Percentiles rank a stretch among this genome's conserved stretches.
Conservation (phyloP, 176 grass and related monocot species). For the Guadua angustifolia region DNA sequence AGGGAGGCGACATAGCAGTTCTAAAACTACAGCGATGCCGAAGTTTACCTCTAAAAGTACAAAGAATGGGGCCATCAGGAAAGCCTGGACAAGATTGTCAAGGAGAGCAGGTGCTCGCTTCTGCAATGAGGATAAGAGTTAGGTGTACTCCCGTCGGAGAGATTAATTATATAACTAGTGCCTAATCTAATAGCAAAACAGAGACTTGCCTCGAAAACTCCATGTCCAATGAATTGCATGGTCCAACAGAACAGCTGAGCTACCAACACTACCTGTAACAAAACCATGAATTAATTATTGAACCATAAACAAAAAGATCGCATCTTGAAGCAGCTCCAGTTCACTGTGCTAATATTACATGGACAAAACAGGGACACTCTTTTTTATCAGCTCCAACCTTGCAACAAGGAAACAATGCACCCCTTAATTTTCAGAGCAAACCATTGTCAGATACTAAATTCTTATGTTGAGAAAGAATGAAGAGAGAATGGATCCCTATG, state of each 20-base stretch:
- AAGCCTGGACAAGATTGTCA: conserved; percentile 89
- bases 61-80: conserved; percentile 97
- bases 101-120: conserved; percentile 84
- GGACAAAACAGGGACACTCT: background rate
- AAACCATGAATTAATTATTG: conserved; percentile 6
- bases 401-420: background rate
- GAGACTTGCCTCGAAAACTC: conserved; percentile 81
- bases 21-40: background rate
- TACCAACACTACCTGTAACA: conserved; percentile 73
- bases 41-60: conserved; percentile 86
- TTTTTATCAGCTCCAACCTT: conserved; percentile 10
- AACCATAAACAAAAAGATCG: conserved; percentile 8
- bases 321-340: background rate
- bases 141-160: background rate
- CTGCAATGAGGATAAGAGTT: conserved; percentile 46
- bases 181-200: background rate
- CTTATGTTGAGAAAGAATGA: background rate
- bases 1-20: background rate
- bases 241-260: conserved; percentile 86
- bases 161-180: conserved; percentile 4
- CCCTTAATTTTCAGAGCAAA: background rate
- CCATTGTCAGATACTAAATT: background rate
- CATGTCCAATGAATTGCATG: conserved; percentile 94
- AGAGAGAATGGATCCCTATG: background rate
- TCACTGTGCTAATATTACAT: background rate